These are phyloP conservation scores for Talaromyces sp. DNA, from an alignment of 2,329 filamentous ascomycete species.

Conservation along the genomic window DNA sequence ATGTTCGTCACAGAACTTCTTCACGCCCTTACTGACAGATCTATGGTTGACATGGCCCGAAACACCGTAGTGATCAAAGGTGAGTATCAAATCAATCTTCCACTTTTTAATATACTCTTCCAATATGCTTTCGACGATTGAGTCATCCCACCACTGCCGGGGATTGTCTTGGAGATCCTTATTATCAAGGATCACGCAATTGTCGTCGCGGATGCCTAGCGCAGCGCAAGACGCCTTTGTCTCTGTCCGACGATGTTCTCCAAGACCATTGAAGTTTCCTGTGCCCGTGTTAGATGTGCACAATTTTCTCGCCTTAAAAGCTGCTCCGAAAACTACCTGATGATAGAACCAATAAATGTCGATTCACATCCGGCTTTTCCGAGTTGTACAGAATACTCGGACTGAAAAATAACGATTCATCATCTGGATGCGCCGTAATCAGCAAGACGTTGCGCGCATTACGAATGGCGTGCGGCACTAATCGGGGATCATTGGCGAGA, in stretches of 20 bases:
- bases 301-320: neutral
- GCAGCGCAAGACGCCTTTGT: conserved; percentile 24
- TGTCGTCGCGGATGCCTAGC: conserved; percentile 25
- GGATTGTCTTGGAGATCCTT: conserved; percentile 40
- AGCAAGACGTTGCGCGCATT: conserved; percentile 36
- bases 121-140: conserved; percentile 32
- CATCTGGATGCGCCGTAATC: conserved; percentile 36
- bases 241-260: conserved; percentile 23
- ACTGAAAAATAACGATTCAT: conserved; percentile 29
- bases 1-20: conserved; percentile 27
- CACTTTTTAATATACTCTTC: conserved; percentile 36
- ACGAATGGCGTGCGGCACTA: conserved; percentile 36
- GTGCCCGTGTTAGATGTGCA: neutral
- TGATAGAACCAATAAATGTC: conserved; percentile 25
- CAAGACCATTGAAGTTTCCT: conserved; percentile 27
- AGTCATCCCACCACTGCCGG: conserved; percentile 38
- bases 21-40: conserved; percentile 39
- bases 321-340: conserved; percentile 9
- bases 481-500: conserved; percentile 35
- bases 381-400: conserved; percentile 25
- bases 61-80: conserved; percentile 41
- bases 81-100: conserved; percentile 42
- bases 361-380: conserved; percentile 21
- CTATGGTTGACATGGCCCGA: conserved; percentile 42
- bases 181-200: conserved; percentile 38